Conservation (phyloP, 805 yeast species). For the Nakazawaea populi region DNA sequence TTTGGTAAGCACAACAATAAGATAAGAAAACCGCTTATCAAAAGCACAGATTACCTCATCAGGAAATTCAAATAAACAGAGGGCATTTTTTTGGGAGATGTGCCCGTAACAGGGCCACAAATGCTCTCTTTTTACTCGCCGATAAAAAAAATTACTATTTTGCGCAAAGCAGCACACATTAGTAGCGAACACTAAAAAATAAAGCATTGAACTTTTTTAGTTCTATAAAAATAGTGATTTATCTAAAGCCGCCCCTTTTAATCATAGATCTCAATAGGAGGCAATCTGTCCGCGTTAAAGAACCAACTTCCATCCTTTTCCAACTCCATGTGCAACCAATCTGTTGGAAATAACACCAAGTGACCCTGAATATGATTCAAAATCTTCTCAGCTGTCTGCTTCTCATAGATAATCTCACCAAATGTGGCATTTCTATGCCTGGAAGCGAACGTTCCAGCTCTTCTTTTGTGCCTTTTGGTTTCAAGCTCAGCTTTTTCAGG, state of each 20-base stretch:
- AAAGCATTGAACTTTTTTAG: too few species aligned
- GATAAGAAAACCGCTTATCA: neutral
- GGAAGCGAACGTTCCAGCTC: conserved; percentile 7
- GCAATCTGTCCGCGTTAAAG: conserved; percentile 85
- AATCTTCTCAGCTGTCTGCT: conserved; percentile 70
- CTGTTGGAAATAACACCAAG: conserved; percentile 84
- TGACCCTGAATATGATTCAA: conserved; percentile 77
- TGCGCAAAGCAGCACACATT: too few species aligned
- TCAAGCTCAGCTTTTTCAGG: neutral
- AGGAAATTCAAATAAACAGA: neutral
- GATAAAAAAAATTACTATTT: too few species aligned
- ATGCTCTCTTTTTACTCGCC: neutral
- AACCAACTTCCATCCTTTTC: conserved; percentile 89
- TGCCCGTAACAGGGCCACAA: neutral
- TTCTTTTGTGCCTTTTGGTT: neutral
- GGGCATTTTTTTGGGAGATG: neutral
- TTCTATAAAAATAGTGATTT: too few species aligned
- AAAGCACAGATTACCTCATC: neutral
- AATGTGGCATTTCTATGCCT: conserved; percentile 5
- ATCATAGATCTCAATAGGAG: conserved; percentile 93
- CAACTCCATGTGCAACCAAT: conserved; percentile 83
- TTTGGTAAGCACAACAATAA: neutral
- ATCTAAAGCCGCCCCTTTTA: conserved; percentile 18
- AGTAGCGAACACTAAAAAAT: too few species aligned
- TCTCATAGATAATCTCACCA: conserved; percentile 34